Base-by-base conservation (phyloP, 305 asterid species). In the Solanum hybrid region DNA sequence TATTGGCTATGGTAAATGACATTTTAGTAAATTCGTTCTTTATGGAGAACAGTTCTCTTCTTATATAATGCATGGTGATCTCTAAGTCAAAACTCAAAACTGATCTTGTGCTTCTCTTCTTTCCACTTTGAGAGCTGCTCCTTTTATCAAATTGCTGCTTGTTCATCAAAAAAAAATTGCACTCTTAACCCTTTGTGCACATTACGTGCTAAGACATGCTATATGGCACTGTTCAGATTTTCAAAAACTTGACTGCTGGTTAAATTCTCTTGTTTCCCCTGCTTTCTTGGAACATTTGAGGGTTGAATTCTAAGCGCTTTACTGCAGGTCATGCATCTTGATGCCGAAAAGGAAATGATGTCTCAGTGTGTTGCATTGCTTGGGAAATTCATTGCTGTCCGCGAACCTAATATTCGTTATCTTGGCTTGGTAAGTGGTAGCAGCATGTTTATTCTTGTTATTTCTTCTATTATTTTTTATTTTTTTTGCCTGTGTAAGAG, bases 311-410 rank as follows among this genome's bases (percentile, higher is more conserved):
- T 76, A 86, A 89, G 80, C 87, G 89, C 31, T 75, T 46, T 61
- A 64, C 87, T 85, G 82, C 92, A 98, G 99, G 99, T 98, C 92
- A 98, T 98, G 99, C 99, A 98, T 94, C 99, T 98, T 91, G 99
- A 98, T 95, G 99, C 99, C 11, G 99, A 98, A 93, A 97, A 96
- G 91, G 99, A 97, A 93, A 98, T 98, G 99, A 98, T 98, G 99
- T 98, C 99, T 78, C 99, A 98, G 91, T 98, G 99, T 95, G 98
- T 98, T 92, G 99, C 99, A 46, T 92, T 98, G 94, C 99, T 98
- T 89, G 99, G 99, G 83, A 98, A 98, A 95, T 98, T 98, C 93
- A 97, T 98, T 31, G 98, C 99, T 86, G 99, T 98, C 88, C 99
- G 99, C 36, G 99, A 98, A 91, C 99, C 99, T 92, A 98, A 98